Evolutionary conservation across 371 early-diverging fungal species (phyloP), one percentile per base, ranked within the genome.

Genomic region (Rhizopus stolonifer): DNA sequence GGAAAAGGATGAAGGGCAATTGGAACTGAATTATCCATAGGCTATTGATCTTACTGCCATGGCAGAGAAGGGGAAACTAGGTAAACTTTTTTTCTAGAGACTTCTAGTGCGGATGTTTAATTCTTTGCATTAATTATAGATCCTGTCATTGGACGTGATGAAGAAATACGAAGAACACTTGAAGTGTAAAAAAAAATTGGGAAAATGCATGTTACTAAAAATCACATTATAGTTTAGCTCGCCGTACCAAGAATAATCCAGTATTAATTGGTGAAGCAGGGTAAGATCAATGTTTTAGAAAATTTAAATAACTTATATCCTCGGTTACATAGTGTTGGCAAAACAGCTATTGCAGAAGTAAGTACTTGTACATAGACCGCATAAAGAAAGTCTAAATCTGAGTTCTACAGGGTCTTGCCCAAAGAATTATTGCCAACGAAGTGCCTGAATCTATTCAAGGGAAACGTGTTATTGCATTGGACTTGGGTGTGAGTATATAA

Each of bases 171-270:
- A 53, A 69, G 87, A 26, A 86, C 90, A 9, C 79, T 92, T 43
- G 91, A 92, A 85, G 90, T 72, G 65, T 67, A 62, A 60, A 42
- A 2, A 42, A 11, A 26, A 13, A 42, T 22, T 7, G 15, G 1
- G 15, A 17, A 21, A 15, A 9, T n/a, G 14, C 5, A 11, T n/a
- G 17, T 14, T 19, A 8, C 31, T 29, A 29, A 29, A 7, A 29
- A 29, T 43, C 14, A 11, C 1, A 2, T 14, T 25, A 45, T 58
- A 73, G 72, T 7, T 55, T 85, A 56, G 77, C 90, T 9, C 85
- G 92, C 34, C 76, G 89, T 74, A 94, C 90, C 19, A 97, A 97
- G 57, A 92, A 92, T 65, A 94, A 94, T 62, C 94, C 94, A 11
- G 90, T 94, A 14, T 70, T 95, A 44, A 91, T 94, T 24, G 96